These are phyloP conservation scores for Kokia cookei DNA, from an alignment of 441 rosid species.

Conservation along the genomic window DNA sequence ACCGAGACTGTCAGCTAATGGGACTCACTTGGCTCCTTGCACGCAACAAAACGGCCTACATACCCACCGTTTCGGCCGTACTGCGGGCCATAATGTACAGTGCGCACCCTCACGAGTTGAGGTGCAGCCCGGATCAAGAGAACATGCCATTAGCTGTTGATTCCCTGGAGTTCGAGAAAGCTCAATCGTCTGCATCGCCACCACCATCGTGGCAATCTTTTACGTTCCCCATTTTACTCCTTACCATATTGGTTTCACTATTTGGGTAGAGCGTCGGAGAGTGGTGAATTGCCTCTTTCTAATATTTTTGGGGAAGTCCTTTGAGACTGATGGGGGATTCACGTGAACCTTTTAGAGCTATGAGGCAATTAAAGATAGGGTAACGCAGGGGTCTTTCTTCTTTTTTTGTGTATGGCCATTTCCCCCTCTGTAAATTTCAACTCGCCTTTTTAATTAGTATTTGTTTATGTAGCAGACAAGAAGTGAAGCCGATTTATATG, in stretches of 20 bases:
- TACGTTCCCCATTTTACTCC: constrained; percentile 31
- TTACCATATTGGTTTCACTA: constrained; percentile 31
- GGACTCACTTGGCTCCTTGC: constrained; percentile 98
- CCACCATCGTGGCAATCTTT: not conserved
- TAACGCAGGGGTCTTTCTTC: constrained; percentile 3
- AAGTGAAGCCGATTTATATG: not conserved
- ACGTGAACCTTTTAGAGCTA: constrained; percentile 46
- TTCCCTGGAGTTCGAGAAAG: constrained; percentile 66
- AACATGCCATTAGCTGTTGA: constrained; percentile 99
- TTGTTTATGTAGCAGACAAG: not conserved
- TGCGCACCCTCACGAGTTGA: constrained; percentile 62
- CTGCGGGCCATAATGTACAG: constrained; percentile 94
- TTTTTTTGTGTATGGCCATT: constrained; percentile 11
- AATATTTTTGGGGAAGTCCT: not conserved
- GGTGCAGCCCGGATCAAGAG: constrained; percentile 96
- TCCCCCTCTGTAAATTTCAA: constrained; percentile 43
- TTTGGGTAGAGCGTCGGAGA: constrained; percentile 7
- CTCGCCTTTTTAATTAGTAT: constrained; percentile 7
- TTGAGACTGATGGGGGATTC: constrained; percentile 18
- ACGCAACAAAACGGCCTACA: constrained; percentile 87
- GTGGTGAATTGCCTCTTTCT: not conserved
- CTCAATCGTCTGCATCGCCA: constrained; percentile 30
- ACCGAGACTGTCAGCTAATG: constrained; percentile 92
- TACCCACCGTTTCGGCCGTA: constrained; percentile 95
- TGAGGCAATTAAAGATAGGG: constrained; percentile 25